Evolutionary conservation across 768 basidiomycete species (phyloP).

Genomic region (Mycena sanguinolenta): DNA sequence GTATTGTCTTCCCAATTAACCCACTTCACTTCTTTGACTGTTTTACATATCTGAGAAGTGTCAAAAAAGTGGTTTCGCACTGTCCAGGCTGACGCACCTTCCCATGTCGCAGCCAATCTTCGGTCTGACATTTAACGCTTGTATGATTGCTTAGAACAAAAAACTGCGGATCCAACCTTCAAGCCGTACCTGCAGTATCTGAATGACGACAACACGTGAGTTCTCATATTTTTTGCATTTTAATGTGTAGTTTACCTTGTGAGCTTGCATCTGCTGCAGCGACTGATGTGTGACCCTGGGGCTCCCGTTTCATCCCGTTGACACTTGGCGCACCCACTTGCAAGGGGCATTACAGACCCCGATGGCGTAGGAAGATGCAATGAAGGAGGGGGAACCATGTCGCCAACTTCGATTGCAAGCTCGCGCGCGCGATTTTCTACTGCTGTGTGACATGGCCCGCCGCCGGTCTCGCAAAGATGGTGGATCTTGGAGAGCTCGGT

Average conservation of each 20-base stretch:
- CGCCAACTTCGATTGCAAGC: slow-evolving; percentile 20
- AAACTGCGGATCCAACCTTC: background rate
- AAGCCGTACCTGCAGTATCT: slow-evolving; percentile 33
- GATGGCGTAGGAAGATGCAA: slow-evolving; percentile 5
- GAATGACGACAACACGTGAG: background rate
- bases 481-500: slow-evolving; percentile 22
- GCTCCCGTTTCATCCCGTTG: slow-evolving; percentile 28
- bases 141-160: background rate
- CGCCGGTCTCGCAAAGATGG: slow-evolving; percentile 30
- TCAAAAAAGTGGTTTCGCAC: background rate
- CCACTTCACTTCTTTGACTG: slow-evolving; percentile 26
- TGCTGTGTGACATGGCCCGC: slow-evolving; percentile 29
- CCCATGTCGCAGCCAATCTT: slow-evolving; percentile 33
- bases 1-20: slow-evolving; percentile 1
- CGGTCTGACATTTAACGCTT: slow-evolving; percentile 31
- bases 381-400: slow-evolving; percentile 9
- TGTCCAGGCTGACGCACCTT: slow-evolving; percentile 21
- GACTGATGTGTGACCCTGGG: slow-evolving; percentile 12
- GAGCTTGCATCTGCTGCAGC: slow-evolving; percentile 31
- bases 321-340: slow-evolving; percentile 29
- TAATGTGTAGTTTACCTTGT: slow-evolving; percentile 7
- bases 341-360: slow-evolving; percentile 17
- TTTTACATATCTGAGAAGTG: slow-evolving; percentile 29
- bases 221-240: too few relatives aligned
- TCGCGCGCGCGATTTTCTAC: slow-evolving; percentile 22